These are phyloP conservation scores for Phytophthora megakarya DNA, from an alignment of 352 stramenopile genomes.

Conservation along the genomic window DNA sequence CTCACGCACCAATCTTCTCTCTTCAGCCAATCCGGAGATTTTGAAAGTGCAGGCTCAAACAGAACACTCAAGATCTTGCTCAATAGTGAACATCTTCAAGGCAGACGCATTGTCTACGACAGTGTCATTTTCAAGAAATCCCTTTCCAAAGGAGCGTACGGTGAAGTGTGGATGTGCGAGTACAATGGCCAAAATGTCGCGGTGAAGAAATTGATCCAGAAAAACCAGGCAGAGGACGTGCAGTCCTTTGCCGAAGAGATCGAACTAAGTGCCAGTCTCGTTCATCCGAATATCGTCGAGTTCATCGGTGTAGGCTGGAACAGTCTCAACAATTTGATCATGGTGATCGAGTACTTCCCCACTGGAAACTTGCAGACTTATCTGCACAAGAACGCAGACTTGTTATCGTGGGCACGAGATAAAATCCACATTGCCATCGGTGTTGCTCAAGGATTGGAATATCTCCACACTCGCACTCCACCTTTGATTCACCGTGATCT, in stretches of 20 bases:
- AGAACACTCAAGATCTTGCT: constrained; percentile 16
- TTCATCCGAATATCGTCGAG: constrained; percentile 49
- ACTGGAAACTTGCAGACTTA: constrained; percentile 21
- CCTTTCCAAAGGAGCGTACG: constrained; percentile 31
- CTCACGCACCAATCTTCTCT: not conserved
- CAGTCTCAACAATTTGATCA: constrained; percentile 33
- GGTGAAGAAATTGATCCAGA: constrained; percentile 43
- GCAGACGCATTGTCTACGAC: constrained; percentile 13
- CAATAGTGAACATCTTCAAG: constrained; percentile 6
- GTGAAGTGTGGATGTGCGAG: constrained; percentile 51
- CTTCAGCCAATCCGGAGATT: not conserved
- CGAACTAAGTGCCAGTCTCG: constrained; percentile 46
- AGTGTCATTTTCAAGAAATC: constrained; percentile 6
- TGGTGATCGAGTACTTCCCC: constrained; percentile 37
- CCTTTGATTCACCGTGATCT: constrained; percentile 37
- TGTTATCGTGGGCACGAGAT: constrained; percentile 36
- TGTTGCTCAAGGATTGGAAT: constrained; percentile 31
- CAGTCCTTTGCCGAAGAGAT: constrained; percentile 55
- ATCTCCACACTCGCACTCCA: constrained; percentile 26
- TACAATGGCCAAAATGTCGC: constrained; percentile 49
- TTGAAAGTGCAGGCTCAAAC: constrained; percentile 5
- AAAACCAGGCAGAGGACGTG: constrained; percentile 25
- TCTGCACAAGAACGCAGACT: constrained; percentile 18
- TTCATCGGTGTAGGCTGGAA: constrained; percentile 60
- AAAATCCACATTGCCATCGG: constrained; percentile 49